Conservation (phyloP, 306 rosid genomes). For the Trifolium repens region DNA sequence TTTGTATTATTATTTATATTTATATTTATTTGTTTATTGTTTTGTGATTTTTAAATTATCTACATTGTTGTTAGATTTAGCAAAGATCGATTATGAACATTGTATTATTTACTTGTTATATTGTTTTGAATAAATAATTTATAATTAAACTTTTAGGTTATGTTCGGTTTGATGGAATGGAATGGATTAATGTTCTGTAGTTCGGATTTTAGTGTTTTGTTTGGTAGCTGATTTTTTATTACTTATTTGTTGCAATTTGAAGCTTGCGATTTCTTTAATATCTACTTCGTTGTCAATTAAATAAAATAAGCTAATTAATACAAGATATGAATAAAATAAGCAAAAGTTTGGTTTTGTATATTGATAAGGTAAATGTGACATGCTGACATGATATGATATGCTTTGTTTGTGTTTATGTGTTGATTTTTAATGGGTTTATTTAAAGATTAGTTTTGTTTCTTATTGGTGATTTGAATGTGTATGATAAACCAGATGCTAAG, state of each 20-base stretch:
- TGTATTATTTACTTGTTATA: too few relatives aligned
- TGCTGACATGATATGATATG: neutral
- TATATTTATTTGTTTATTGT: neutral
- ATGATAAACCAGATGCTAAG: conserved; percentile 60
- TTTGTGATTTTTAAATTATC: neutral
- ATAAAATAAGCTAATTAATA: too few relatives aligned
- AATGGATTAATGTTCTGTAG: too few relatives aligned
- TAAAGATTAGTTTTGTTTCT: neutral
- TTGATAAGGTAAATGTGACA: neutral
- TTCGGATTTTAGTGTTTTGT: too few relatives aligned
- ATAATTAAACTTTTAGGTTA: too few relatives aligned
- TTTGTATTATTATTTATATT: neutral
- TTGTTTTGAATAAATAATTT: too few relatives aligned
- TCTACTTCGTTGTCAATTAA: too few relatives aligned
- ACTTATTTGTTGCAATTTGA: neutral
- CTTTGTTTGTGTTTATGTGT: neutral
- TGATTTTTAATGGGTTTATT: neutral
- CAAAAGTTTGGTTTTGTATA: too few relatives aligned
- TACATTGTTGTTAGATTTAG: neutral
- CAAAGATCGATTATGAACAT: neutral
- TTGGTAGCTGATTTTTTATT: neutral
- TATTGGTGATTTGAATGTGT: neutral
- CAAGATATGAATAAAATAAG: too few relatives aligned
- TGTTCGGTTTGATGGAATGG: too few relatives aligned
- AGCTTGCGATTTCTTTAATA: neutral